phyloP scores from a whole-genome alignment of 1,139 yeast genomes.

The Hyphopichia fennica region DNA sequence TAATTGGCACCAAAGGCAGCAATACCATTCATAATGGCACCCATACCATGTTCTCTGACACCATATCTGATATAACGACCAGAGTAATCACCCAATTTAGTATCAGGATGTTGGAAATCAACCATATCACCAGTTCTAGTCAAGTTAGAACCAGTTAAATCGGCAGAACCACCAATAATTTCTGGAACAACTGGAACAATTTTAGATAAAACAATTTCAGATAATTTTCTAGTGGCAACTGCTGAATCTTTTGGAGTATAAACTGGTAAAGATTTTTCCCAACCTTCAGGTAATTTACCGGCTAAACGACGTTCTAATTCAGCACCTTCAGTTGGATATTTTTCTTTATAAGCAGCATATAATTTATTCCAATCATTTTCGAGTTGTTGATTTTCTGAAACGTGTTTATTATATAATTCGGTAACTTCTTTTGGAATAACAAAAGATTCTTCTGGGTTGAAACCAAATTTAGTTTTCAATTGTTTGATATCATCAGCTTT shows the following conservation, averaged over 20 bases:
- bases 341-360: slow-evolving; percentile 60
- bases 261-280: slow-evolving; percentile 78
- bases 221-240: slow-evolving; percentile 92
- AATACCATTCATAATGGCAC: slow-evolving; percentile 98
- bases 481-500: slow-evolving; percentile 91
- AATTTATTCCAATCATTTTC: slow-evolving; percentile 75
- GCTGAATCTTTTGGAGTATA: slow-evolving; percentile 80
- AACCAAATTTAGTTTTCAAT: slow-evolving; percentile 82
- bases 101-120: slow-evolving; percentile 90
- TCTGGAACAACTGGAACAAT: slow-evolving; percentile 76
- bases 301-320: slow-evolving; percentile 80
- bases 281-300: slow-evolving; percentile 79
- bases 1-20: slow-evolving; percentile 92
- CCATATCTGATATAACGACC: slow-evolving; percentile 98
- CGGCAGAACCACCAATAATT: slow-evolving; percentile 97
- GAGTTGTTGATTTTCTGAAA: slow-evolving; percentile 55
- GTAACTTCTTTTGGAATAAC: slow-evolving; percentile 82
- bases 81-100: slow-evolving; percentile 79
- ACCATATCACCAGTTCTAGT: slow-evolving; percentile 83
- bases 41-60: slow-evolving; percentile 99
- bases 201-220: slow-evolving; percentile 75
- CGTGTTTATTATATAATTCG: slow-evolving; percentile 61
- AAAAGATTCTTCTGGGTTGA: slow-evolving; percentile 82
- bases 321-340: slow-evolving; percentile 79
- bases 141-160: slow-evolving; percentile 95